Base-by-base conservation (phyloP, 169 alveolate genomes). In the Neospora caninum region DNA sequence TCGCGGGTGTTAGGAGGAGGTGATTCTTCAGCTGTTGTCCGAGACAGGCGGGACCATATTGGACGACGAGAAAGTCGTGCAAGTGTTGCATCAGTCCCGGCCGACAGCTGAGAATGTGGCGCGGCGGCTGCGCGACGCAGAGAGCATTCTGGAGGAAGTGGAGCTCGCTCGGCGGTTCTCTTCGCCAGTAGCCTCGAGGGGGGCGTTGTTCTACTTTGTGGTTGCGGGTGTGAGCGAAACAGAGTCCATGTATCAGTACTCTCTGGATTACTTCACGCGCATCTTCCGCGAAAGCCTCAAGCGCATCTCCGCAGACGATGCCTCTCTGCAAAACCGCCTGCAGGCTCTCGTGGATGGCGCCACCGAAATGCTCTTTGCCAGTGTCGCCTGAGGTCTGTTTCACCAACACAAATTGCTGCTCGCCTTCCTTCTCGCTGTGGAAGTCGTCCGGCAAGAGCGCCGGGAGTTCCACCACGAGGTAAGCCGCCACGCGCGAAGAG, bases 161-260 rank as follows among this genome's bases (percentile, higher is more conserved):
- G 98, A 99, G 94, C 96, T 97, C 86, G 97, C 98, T 49, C 97
- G 99, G 96, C 99, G 98, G 97, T 96, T 97, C 54, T 99, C 98
- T 97, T 97, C 99, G 95, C 96, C 98, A 64, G 99, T 99, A 1
- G 99, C 99, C 42, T 98, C 97, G 53, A 98, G 98, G 83, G 99
- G 99, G 83, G 98, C 99, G 45, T 97, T 98, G 98, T 97, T 99
- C 88, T 96, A 96, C 93, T 96, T 96, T 54, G 97, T 96, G 86
- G 94, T 97, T 31, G 97, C 96, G 18, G 94, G 95, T 39, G 87
- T 95, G 92, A 94, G 96, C 92, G 95, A 89, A 70, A 93, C 94
- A 94, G 94, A 95, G 64, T 96, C 95, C 10, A 92, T 91, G 93
- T 91, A 70, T 84, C 97, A 97, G 97, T 96, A 98, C 97, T 96